Base-by-base conservation (phyloP, 768 basidiomycete genomes). In the Boletus coccyginus region DNA sequence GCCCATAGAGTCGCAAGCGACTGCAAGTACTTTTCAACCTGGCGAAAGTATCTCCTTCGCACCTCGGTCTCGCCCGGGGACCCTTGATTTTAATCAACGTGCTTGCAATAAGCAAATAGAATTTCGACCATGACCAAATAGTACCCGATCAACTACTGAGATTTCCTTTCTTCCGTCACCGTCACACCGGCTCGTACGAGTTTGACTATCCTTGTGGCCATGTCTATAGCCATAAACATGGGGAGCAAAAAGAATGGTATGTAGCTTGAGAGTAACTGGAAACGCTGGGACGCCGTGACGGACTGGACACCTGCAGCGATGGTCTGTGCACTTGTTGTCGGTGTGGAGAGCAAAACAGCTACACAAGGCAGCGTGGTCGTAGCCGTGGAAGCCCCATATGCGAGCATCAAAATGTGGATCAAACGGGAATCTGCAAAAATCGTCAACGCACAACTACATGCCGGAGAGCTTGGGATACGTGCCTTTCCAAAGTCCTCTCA, bases 351-450 rank as follows among this genome's bases (percentile, higher is more conserved):
- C 35, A 93, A 67, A 32, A 81, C 75, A 13, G 77, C 70, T 46
- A 94, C 67, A 65, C 88, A 91, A 0, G 92, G 84, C 35, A 91
- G 70, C 14, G 87, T 86, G 1, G 92, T 92, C 0, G 90, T 94
- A 0, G 82, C 77, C 3, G 90, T 87, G 0, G 88, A 90, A 0
- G 90, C 87, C 31, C 79, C 90, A 70, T 94, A 94, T 31, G 86
- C 68, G 10, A 88, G 74, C 14, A 94, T 73, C 33, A 92, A 75
- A 13, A 82, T 73, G 65, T 87, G 88, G 44, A 86, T 79, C 14
- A 70, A 69, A 8, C 70, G 75, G 2, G 77, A 79, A 53, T 75
- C 85, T 87, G 62, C n/a, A 12, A 29, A 19, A 29, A 17, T 12
- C 17, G n/a, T 58, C 32, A 57, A 21, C 35, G 46, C 39, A 45